A percentile compares a stretch with the other conserved stretches of the same genome.
These are phyloP conservation scores for Botrytis aclada DNA, from an alignment of 2,329 filamentous ascomycete species.

Conservation along the genomic window DNA sequence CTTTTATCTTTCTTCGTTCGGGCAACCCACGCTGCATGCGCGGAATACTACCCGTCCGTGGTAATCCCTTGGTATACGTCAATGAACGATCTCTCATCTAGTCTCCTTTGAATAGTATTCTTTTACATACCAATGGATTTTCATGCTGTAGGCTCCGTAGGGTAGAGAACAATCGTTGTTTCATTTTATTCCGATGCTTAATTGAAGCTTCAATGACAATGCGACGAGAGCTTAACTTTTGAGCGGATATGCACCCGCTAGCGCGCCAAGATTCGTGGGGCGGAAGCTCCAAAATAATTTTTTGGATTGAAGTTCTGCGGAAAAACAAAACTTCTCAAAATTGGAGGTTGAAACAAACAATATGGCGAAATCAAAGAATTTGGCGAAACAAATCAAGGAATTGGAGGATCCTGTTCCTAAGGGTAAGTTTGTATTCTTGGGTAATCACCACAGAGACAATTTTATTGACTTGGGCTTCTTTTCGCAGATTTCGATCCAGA, in stretches of 20 bases:
- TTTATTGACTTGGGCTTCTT: conserved; percentile 22
- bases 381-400: conserved; percentile 60
- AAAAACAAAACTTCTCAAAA: conserved; percentile 25
- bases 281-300: conserved; percentile 21
- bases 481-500: conserved; percentile 42
- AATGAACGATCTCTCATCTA: conserved; percentile 11
- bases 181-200: conserved; percentile 33
- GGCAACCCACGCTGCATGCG: conserved; percentile 80
- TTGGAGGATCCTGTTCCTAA: conserved; percentile 55
- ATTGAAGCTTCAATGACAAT: conserved; percentile 21
- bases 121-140: conserved; percentile 70
- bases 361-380: conserved; percentile 50
- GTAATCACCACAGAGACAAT: neutral
- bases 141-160: conserved; percentile 64
- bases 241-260: conserved; percentile 29
- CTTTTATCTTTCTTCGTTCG: conserved; percentile 72
- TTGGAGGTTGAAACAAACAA: conserved; percentile 20
- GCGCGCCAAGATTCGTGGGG: conserved; percentile 33
- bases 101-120: neutral
- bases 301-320: conserved; percentile 16
- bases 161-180: conserved; percentile 52
- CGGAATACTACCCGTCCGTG: conserved; percentile 69
- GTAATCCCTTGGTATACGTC: conserved; percentile 69
- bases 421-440: conserved; percentile 45
- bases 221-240: conserved; percentile 13